Evolutionary conservation across 192 early-diverging fungal species (phyloP).

Genomic region (Backusella westeae): DNA sequence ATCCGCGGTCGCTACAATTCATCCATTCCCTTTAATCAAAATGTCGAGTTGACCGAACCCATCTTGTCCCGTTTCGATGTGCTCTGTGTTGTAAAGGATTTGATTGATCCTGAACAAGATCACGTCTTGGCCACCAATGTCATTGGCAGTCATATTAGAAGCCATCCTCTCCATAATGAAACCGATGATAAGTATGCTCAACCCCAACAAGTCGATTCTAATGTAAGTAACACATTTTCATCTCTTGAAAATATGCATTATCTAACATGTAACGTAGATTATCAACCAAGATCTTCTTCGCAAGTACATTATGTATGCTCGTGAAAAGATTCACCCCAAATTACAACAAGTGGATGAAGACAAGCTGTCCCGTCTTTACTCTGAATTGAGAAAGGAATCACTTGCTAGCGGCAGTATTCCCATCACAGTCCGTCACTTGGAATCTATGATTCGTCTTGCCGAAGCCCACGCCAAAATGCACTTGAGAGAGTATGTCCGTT

Average conservation of each 20-base stretch:
- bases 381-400: constrained; percentile 90
- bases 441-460: constrained; percentile 82
- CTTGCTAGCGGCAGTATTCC: constrained; percentile 69
- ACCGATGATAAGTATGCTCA: constrained; percentile 35
- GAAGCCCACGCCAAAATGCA: constrained; percentile 97
- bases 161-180: constrained; percentile 70
- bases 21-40: constrained; percentile 91
- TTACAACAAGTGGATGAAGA: constrained; percentile 86
- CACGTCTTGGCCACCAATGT: constrained; percentile 92
- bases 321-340: constrained; percentile 72
- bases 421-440: constrained; percentile 86
- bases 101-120: constrained; percentile 87
- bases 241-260: background rate
- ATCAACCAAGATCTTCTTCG: constrained; percentile 79
- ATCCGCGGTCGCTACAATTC: constrained; percentile 84
- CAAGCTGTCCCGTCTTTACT: constrained; percentile 87
- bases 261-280: constrained; percentile 45
- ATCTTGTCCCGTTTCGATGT: constrained; percentile 98
- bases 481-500: constrained; percentile 84
- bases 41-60: constrained; percentile 98
- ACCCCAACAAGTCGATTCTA: constrained; percentile 44
- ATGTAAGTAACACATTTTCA: constrained; percentile 46
- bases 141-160: constrained; percentile 86
- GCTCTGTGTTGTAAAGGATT: constrained; percentile 94
- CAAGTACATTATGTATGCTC: constrained; percentile 89